Percentiles rank a stretch among this genome's conserved stretches.
phyloP scores from a whole-genome alignment of 2,329 filamentous ascomycete genomes.

The Geosmithia putterillii region DNA sequence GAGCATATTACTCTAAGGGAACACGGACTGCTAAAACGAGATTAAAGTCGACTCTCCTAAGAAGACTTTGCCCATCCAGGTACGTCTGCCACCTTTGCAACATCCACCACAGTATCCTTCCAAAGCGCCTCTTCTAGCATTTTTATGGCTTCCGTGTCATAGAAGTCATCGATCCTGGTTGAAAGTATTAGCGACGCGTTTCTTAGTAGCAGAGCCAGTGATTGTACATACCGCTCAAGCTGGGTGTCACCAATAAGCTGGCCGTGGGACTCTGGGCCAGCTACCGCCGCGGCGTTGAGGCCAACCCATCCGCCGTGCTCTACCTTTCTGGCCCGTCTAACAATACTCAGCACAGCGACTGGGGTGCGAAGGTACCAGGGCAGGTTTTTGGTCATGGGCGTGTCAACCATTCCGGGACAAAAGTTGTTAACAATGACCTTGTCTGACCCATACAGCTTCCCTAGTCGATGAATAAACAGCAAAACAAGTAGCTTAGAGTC shows the following conservation, averaged over 20 bases:
- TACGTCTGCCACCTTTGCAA: neutral
- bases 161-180: neutral
- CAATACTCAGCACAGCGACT: neutral
- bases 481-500: slow-evolving; percentile 2
- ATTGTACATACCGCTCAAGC: slow-evolving; percentile 3
- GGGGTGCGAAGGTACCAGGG: neutral
- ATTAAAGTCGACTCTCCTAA: no score
- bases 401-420: slow-evolving; percentile 4
- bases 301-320: slow-evolving; percentile 3
- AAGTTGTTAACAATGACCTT: slow-evolving; percentile 3
- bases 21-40: no score
- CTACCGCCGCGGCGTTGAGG: slow-evolving; percentile 2
- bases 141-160: neutral
- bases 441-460: neutral
- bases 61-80: neutral
- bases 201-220: neutral
- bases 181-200: neutral
- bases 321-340: neutral
- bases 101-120: neutral
- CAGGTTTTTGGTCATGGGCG: slow-evolving; percentile 3
- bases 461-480: slow-evolving; percentile 2
- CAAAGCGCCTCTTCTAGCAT: neutral
- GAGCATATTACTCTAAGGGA: no score
- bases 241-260: slow-evolving; percentile 3
- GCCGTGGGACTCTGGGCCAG: slow-evolving; percentile 3